Conservation (phyloP, 2,329 filamentous ascomycete species). For the Fusarium oligoseptatum region DNA sequence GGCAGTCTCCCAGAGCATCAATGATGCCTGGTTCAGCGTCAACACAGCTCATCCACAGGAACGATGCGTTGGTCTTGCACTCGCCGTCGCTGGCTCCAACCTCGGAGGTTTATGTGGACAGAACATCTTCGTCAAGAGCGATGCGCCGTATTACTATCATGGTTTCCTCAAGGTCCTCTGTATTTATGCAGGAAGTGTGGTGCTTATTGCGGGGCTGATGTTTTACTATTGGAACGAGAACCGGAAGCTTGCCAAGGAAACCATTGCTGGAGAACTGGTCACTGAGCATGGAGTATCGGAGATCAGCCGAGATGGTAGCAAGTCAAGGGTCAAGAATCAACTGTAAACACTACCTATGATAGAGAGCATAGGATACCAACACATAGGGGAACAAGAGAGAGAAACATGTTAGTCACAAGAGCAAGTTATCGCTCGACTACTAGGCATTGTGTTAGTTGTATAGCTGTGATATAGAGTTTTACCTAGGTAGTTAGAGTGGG, state of each 20-base stretch:
- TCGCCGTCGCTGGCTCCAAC: neutral
- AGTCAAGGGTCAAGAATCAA: neutral
- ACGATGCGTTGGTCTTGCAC: neutral
- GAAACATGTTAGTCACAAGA: neutral
- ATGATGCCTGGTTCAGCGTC: neutral
- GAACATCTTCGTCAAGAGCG: neutral
- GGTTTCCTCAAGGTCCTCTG: neutral
- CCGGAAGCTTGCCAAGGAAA: neutral
- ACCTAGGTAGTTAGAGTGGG: too few relatives aligned
- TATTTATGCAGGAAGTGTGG: neutral
- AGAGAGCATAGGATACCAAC: neutral
- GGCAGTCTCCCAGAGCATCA: neutral
- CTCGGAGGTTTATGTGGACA: neutral
- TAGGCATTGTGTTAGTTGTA: neutral
- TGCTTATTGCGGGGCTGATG: neutral
- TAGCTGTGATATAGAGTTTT: neutral
- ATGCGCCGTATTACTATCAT: neutral
- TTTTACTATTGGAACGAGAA: neutral
- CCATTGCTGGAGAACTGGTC: neutral
- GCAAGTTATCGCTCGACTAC: neutral
- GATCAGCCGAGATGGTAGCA: neutral
- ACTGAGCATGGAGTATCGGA: neutral
- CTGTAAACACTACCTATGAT: neutral
- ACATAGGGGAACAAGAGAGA: neutral
- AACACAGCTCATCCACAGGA: neutral